These are phyloP conservation scores for Cornus controversa DNA, from an alignment of 148 eudicot genomes.

Conservation along the genomic window DNA sequence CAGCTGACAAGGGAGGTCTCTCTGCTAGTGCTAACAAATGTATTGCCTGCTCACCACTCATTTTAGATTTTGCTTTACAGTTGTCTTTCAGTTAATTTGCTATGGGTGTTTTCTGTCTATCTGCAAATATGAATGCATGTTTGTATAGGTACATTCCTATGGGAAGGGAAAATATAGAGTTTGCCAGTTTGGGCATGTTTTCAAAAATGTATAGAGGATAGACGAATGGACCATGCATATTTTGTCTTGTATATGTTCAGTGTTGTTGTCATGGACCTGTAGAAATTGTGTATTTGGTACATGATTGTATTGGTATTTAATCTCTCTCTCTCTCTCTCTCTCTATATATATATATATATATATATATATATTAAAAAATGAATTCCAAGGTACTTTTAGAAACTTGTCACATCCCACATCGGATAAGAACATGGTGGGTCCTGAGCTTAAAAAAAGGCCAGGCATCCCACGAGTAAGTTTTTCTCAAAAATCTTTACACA, in stretches of 20 bases:
- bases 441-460: too few species aligned
- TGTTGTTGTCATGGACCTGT: neutral
- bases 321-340: slow-evolving; percentile 15
- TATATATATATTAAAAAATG: too few species aligned
- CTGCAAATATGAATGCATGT: too few species aligned
- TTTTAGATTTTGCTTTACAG: neutral
- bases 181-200: slow-evolving; percentile 26
- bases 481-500: too few species aligned
- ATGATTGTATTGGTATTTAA: neutral
- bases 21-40: neutral
- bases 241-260: neutral
- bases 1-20: slow-evolving; percentile 6
- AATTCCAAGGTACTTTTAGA: too few species aligned
- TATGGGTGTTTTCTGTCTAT: slow-evolving; percentile 2
- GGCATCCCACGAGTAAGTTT: too few species aligned
- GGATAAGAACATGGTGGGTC: too few species aligned
- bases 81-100: neutral
- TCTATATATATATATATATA: neutral
- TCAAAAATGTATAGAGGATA: slow-evolving; percentile 32
- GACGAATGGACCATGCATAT: slow-evolving; percentile 15
- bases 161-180: too few species aligned
- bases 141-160: slow-evolving; percentile 12
- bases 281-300: slow-evolving; percentile 7
- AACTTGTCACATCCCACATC: too few species aligned
- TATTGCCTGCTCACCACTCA: neutral